phyloP scores from a whole-genome alignment of 768 basidiomycete species.

The Boletus tomentosulus region DNA sequence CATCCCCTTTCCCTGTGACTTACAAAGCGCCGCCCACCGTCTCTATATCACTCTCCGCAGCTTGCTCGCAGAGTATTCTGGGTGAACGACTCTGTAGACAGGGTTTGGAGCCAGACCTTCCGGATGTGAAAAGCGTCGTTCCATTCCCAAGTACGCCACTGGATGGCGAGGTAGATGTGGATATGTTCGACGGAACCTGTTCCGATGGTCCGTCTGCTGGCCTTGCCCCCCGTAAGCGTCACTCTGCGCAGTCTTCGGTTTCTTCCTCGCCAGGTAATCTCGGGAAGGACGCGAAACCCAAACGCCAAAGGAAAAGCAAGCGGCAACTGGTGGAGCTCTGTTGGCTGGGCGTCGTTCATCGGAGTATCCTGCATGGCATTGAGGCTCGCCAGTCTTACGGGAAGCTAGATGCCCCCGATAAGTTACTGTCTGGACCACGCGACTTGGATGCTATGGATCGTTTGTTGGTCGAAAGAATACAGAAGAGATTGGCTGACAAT shows the following conservation, averaged over 20 bases:
- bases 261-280: slow-evolving; percentile 18
- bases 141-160: slow-evolving; percentile 35
- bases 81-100: background rate
- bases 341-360: slow-evolving; percentile 36
- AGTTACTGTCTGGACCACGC: background rate
- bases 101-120: slow-evolving; percentile 21
- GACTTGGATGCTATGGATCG: slow-evolving; percentile 31
- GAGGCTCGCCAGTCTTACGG: slow-evolving; percentile 10
- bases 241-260: slow-evolving; percentile 30
- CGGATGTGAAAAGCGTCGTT: slow-evolving; percentile 29
- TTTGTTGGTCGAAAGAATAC: slow-evolving; percentile 31
- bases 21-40: slow-evolving; percentile 37
- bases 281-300: slow-evolving; percentile 20
- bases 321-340: slow-evolving; percentile 32
- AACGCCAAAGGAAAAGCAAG: slow-evolving; percentile 31
- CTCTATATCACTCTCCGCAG: slow-evolving; percentile 36
- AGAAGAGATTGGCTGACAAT: slow-evolving; percentile 28
- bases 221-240: slow-evolving; percentile 28
- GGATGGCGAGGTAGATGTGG: slow-evolving; percentile 20
- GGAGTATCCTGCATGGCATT: slow-evolving; percentile 29
- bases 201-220: background rate
- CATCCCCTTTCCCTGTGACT: slow-evolving; percentile 20
- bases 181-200: slow-evolving; percentile 28
- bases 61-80: slow-evolving; percentile 21
- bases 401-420: slow-evolving; percentile 3